Evolutionary conservation across 1,284 basidiomycete genomes (phyloP), one percentile per base, ranked within the genome.

Genomic region (Leccinum pachyderme): DNA sequence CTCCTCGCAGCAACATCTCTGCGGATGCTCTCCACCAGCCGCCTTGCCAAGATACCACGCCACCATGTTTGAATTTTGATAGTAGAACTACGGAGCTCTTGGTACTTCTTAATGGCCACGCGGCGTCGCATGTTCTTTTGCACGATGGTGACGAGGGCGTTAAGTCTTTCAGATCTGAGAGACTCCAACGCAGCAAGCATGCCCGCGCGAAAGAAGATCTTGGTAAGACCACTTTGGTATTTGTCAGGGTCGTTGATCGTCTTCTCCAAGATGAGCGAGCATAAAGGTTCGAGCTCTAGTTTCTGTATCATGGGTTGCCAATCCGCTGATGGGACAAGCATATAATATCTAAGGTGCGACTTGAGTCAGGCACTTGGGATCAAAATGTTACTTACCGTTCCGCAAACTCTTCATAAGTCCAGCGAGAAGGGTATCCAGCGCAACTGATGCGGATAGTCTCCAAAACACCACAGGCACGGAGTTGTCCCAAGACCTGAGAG

Each of bases 361-460:
- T 67, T 68, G 43, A 70, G 59, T 43, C 44, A 22, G 12, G 25
- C 4, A 15, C 47, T 29, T 11, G 18, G 6, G 27, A 32, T 56
- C n/a, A 27, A 12, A 18, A 46, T 13, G 28, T 53, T 52, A 72
- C 84, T 59, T 61, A 94, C 93, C 97, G 85, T 70, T 98, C 95
- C n/a, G 94, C 96, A 73, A 99, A 99, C 72, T 99, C 96, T 66
- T 94, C 95, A 65, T 98, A 99, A 1, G 91, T 95, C 97, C 97
- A 99, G 49, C 97, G 83, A n/a, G 93, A 94, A 24, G 97, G 97
- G 73, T 99, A 99, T 35, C 97, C 97, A 41, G 97, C 97, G 71
- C 96, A 98, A 76, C 93, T 96, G 71, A 99, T 99, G 55, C 95
- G 86, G 67, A 99, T 99, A 2, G 97, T 99, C 73, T 99, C 97